Percentiles rank a stretch among this genome's conserved stretches.
These are phyloP conservation scores for Russula virescens DNA, from an alignment of 768 basidiomycete genomes.

Conservation along the genomic window DNA sequence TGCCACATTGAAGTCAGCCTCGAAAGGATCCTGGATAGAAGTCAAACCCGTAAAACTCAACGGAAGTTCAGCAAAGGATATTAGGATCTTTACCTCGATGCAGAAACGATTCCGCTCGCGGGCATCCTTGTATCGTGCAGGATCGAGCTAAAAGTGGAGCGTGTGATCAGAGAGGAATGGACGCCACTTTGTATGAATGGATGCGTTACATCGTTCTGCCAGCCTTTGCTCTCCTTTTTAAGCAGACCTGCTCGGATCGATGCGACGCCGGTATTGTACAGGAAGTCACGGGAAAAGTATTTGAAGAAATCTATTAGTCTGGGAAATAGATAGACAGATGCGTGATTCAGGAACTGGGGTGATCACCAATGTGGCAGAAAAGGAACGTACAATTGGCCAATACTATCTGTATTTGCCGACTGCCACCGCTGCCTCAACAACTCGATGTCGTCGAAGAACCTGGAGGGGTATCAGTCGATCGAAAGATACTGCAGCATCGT, in stretches of 20 bases:
- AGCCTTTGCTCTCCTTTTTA: constrained; percentile 90
- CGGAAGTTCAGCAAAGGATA: not conserved
- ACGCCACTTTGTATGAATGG: not conserved
- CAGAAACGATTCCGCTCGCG: constrained; percentile 93
- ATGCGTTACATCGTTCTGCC: constrained; percentile 66
- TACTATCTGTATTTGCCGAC: constrained; percentile 86
- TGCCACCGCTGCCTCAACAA: constrained; percentile 87
- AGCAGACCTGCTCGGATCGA: constrained; percentile 86
- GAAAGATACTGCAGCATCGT: not conserved
- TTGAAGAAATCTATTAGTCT: constrained; percentile 98
- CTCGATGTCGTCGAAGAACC: constrained; percentile 98
- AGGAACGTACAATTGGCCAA: constrained; percentile 78
- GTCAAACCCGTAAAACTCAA: not conserved
- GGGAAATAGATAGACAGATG: constrained; percentile 11
- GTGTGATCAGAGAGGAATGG: not conserved
- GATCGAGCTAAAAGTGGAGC: constrained; percentile 22
- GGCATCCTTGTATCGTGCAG: constrained; percentile 52
- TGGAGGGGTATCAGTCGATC: not conserved
- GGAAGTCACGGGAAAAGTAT: constrained; percentile 91
- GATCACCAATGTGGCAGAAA: not conserved
- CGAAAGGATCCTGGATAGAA: constrained; percentile 83
- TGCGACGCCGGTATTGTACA: constrained; percentile 85
- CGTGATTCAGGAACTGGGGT: constrained; percentile 9
- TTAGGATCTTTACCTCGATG: constrained; percentile 63
- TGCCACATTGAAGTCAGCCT: constrained; percentile 92